These are phyloP conservation scores for Penicillium olsonii DNA, from an alignment of 2,329 filamentous ascomycete genomes.

Conservation along the genomic window DNA sequence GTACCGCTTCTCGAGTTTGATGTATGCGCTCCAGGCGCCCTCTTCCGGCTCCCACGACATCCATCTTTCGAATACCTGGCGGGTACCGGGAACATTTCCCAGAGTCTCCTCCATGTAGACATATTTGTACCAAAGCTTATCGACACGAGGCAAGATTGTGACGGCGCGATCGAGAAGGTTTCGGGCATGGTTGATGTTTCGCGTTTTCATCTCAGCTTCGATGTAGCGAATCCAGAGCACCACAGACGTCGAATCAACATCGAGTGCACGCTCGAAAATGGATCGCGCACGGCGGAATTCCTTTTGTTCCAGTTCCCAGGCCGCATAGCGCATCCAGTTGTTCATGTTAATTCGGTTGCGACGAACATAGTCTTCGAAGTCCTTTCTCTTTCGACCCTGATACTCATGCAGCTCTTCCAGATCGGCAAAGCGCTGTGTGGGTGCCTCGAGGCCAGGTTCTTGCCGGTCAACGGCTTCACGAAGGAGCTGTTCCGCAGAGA, in stretches of 20 bases:
- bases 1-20: conserved; percentile 95
- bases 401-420: conserved; percentile 97
- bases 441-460: conserved; percentile 82
- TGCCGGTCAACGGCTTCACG: conserved; percentile 96
- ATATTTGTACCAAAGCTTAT: conserved; percentile 99
- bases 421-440: conserved; percentile 92
- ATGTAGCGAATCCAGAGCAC: conserved; percentile 90
- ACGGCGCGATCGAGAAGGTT: conserved; percentile 96
- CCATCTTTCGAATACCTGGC: conserved; percentile 96
- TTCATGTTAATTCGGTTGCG: conserved; percentile 95
- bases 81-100: conserved; percentile 85
- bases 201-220: conserved; percentile 91
- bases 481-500: conserved; percentile 94
- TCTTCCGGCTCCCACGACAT: conserved; percentile 98
- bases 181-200: conserved; percentile 95
- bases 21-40: conserved; percentile 91
- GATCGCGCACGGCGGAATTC: conserved; percentile 89
- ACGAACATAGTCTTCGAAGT: conserved; percentile 97
- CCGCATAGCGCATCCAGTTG: conserved; percentile 98
- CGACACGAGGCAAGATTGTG: conserved; percentile 82
- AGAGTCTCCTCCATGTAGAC: conserved; percentile 98
- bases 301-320: conserved; percentile 98
- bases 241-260: conserved; percentile 85
- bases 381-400: conserved; percentile 91
- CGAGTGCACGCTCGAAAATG: conserved; percentile 91